Evolutionary conservation across 768 basidiomycete species (phyloP).

Genomic region (Podaxis rugospora): DNA sequence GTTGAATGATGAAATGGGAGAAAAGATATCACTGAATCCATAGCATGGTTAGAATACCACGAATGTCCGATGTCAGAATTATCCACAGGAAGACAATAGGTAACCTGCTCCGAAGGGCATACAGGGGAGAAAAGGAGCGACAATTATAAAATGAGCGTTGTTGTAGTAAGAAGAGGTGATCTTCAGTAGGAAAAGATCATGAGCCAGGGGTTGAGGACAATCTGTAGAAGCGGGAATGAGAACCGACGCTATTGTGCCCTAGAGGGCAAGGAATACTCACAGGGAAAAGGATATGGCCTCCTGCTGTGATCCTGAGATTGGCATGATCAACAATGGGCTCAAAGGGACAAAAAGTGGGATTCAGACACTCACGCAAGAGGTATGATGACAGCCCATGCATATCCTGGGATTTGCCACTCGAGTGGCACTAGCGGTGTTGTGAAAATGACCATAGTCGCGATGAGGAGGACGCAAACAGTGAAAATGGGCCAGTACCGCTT

Average conservation of each 20-base stretch:
- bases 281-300: constrained; percentile 71
- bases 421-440: constrained; percentile 48
- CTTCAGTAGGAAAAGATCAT: constrained; percentile 73
- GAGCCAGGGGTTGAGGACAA: constrained; percentile 84
- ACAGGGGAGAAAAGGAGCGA: constrained; percentile 15
- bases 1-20: neutral
- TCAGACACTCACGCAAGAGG: constrained; percentile 59
- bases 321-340: constrained; percentile 9
- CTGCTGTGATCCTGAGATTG: constrained; percentile 48
- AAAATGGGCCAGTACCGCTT: constrained; percentile 73
- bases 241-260: neutral
- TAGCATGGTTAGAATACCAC: neutral
- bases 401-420: constrained; percentile 59
- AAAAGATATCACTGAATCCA: neutral
- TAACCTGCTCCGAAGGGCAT: neutral
- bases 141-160: constrained; percentile 16
- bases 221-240: constrained; percentile 29
- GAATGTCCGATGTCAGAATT: neutral
- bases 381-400: constrained; percentile 71
- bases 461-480: constrained; percentile 43
- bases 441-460: constrained; percentile 56
- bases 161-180: neutral
- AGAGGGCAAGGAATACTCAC: constrained; percentile 33
- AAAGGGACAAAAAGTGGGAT: neutral
- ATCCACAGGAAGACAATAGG: neutral